A percentile compares a stretch with the other conserved stretches of the same genome.
Evolutionary conservation across 1,139 yeast genomes (phyloP).

Genomic region (Geotrichum australiense): DNA sequence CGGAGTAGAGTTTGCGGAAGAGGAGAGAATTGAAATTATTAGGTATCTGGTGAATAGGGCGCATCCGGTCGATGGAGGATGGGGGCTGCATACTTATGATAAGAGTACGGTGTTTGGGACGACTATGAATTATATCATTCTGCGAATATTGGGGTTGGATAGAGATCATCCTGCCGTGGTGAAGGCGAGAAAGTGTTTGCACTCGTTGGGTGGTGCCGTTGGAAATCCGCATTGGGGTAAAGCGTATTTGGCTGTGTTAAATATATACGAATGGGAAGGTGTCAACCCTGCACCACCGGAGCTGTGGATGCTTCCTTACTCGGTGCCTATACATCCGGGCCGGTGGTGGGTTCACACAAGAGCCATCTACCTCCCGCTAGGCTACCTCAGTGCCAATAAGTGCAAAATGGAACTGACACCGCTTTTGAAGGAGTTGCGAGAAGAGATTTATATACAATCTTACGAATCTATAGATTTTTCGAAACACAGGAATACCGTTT

Average conservation of each 20-base stretch:
- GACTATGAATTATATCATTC: conserved; percentile 68
- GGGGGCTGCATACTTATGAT: conserved; percentile 93
- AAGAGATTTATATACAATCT: conserved; percentile 67
- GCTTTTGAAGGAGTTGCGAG: conserved; percentile 54
- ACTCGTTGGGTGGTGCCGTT: conserved; percentile 77
- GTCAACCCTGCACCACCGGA: conserved; percentile 99
- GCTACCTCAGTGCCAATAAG: conserved; percentile 61
- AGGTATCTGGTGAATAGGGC: conserved; percentile 82
- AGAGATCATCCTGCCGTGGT: conserved; percentile 68
- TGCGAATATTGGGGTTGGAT: conserved; percentile 70
- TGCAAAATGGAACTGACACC: conserved; percentile 57
- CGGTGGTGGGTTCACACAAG: conserved; percentile 99
- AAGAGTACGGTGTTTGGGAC: conserved; percentile 96
- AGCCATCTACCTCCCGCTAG: conserved; percentile 82
- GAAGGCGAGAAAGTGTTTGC: conserved; percentile 70
- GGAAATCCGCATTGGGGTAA: conserved; percentile 98
- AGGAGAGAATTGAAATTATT: conserved; percentile 59
- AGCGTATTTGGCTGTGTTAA: conserved; percentile 75
- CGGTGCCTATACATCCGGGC: conserved; percentile 82
- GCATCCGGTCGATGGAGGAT: conserved; percentile 99
- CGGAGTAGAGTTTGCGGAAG: conserved; percentile 59
- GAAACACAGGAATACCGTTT: conserved; percentile 70
- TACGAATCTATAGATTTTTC: conserved; percentile 64
- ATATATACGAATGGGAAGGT: conserved; percentile 89
- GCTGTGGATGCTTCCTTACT: conserved; percentile 79